A percentile compares a stretch with the other conserved stretches of the same genome.
phyloP scores from a whole-genome alignment of 352 stramenopile species.

The Phytophthora tubulina region DNA sequence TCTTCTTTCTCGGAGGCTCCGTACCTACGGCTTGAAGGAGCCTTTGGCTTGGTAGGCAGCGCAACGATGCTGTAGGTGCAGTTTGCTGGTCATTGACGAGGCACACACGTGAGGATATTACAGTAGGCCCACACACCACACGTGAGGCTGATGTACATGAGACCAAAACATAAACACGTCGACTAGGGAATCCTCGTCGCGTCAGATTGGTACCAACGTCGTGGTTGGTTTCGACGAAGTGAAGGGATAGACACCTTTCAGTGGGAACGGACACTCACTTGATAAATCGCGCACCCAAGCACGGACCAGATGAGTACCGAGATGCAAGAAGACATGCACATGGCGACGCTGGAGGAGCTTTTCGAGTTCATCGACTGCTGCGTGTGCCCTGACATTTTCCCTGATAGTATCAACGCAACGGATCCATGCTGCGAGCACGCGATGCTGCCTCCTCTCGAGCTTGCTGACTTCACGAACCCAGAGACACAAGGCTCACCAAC shows the following conservation, averaged over 20 bases:
- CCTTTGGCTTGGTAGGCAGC: too few relatives aligned
- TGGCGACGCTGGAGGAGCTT: constrained; percentile 36
- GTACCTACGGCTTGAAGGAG: constrained; percentile 18
- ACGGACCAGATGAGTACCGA: constrained; percentile 16
- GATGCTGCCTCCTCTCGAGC: constrained; percentile 4
- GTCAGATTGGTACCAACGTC: background rate
- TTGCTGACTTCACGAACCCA: background rate
- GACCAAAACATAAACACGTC: constrained; percentile 17
- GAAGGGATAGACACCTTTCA: background rate
- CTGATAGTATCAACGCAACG: background rate
- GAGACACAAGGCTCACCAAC: constrained; percentile 5
- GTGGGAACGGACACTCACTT: constrained; percentile 8
- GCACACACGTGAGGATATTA: background rate
- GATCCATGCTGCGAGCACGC: background rate
- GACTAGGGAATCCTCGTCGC: background rate
- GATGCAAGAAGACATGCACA: constrained; percentile 16
- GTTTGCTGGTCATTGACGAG: background rate
- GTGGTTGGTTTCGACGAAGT: constrained; percentile 7
- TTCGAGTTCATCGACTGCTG: constrained; percentile 45
- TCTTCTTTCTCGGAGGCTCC: background rate
- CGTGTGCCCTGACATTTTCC: constrained; percentile 15
- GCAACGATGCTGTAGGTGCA: too few relatives aligned
- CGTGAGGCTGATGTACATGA: constrained; percentile 12
- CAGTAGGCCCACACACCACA: background rate
- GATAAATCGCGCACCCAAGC: background rate